Evolutionary conservation across 179 eudicot genomes (phyloP).

Genomic region (Beta macrorhiza): DNA sequence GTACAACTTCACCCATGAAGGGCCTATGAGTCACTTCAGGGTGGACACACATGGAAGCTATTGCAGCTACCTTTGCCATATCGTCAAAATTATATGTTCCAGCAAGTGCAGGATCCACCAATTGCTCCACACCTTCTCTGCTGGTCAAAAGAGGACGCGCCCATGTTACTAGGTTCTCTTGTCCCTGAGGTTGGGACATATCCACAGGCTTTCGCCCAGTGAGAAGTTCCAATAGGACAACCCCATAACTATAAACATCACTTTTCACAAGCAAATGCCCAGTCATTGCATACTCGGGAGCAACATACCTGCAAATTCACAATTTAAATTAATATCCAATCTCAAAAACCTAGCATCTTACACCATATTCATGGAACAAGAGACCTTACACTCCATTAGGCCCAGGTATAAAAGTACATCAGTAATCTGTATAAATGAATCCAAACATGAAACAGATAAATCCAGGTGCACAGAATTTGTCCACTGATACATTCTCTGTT

Average conservation of each 20-base stretch:
- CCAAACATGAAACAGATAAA: not conserved
- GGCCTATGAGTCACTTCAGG: constrained; percentile 94
- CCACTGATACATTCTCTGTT: no score
- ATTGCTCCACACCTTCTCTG: constrained; percentile 73
- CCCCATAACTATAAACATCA: constrained; percentile 96
- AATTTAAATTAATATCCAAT: not conserved
- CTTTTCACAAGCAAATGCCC: constrained; percentile 96
- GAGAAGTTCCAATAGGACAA: constrained; percentile 87
- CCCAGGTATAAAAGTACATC: constrained; percentile 12
- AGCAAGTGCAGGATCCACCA: constrained; percentile 70
- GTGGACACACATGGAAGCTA: constrained; percentile 93
- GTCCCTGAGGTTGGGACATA: constrained; percentile 89
- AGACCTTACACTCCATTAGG: not conserved
- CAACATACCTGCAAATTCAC: constrained; percentile 70
- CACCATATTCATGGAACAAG: not conserved
- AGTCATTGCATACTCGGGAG: constrained; percentile 99
- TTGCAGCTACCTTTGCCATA: constrained; percentile 87
- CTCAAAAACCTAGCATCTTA: no score
- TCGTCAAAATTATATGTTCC: constrained; percentile 72
- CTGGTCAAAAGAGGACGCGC: constrained; percentile 80
- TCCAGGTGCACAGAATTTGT: not conserved
- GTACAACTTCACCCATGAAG: constrained; percentile 98
- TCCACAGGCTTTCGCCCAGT: constrained; percentile 90
- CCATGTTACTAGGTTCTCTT: constrained; percentile 97
- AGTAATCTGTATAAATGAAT: not conserved